These are phyloP conservation scores for Epichloe sibirici DNA, from an alignment of 2,329 filamentous ascomycete genomes.

Conservation along the genomic window DNA sequence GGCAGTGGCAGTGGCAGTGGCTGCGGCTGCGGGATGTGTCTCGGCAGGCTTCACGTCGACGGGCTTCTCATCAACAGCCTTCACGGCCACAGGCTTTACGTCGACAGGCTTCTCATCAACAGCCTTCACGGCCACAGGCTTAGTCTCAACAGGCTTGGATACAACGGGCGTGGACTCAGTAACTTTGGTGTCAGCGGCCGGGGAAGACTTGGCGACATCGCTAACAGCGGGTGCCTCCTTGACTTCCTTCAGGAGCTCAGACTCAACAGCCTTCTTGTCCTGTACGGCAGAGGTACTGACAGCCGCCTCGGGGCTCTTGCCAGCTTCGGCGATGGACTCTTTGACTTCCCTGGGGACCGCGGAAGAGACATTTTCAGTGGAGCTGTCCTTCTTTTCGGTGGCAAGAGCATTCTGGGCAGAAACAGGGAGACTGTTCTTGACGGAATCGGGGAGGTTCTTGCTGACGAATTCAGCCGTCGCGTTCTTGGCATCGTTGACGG, in stretches of 20 bases:
- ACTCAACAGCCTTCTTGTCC: conserved; percentile 64
- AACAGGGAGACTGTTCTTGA: conserved; percentile 38
- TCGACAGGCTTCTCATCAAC: not conserved
- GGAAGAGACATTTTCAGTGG: conserved; percentile 32
- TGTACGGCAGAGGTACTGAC: conserved; percentile 54
- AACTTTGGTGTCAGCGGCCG: conserved; percentile 9
- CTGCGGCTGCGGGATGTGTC: not conserved
- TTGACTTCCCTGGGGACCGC: conserved; percentile 44
- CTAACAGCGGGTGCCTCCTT: conserved; percentile 26
- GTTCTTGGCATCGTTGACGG: conserved; percentile 20
- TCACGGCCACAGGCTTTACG: not conserved
- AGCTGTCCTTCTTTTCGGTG: conserved; percentile 28
- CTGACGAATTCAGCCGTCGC: conserved; percentile 28
- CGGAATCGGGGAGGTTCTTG: conserved; percentile 39
- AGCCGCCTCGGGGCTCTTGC: conserved; percentile 57
- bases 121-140: not conserved
- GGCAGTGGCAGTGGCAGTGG: too few species aligned
- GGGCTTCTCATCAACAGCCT: not conserved
- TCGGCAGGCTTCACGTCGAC: not conserved
- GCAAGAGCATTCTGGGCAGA: conserved; percentile 37
- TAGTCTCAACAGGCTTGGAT: conserved; percentile 8
- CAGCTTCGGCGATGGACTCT: conserved; percentile 44
- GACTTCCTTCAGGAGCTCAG: conserved; percentile 58
- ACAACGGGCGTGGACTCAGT: conserved; percentile 10
- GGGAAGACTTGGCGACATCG: conserved; percentile 15